Percentiles rank a stretch among this genome's conserved stretches.
Evolutionary conservation across 1,284 basidiomycete genomes (phyloP).

Genomic region (Irpex lacteus): DNA sequence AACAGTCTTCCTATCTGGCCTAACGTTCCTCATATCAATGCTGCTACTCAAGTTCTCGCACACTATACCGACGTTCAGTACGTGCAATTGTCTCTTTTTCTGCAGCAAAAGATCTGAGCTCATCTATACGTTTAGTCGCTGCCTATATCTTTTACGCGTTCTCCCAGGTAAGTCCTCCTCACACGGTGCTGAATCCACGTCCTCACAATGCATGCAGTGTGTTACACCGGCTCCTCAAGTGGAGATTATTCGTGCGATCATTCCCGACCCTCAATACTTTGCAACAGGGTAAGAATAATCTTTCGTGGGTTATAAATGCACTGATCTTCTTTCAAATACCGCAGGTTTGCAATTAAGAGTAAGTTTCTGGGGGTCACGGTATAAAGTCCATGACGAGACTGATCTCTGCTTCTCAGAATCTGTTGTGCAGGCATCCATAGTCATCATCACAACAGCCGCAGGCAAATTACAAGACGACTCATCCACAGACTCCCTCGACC

Average conservation of each 20-base stretch:
- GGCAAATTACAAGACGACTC: slow-evolving; percentile 41
- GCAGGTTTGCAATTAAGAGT: slow-evolving; percentile 42
- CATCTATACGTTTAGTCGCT: slow-evolving; percentile 28
- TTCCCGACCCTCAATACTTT: slow-evolving; percentile 41
- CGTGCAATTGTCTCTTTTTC: slow-evolving; percentile 12
- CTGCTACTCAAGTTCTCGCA: slow-evolving; percentile 40
- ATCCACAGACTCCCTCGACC: slow-evolving; percentile 35
- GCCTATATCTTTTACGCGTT: slow-evolving; percentile 45
- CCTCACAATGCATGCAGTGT: slow-evolving; percentile 21
- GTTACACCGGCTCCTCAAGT: slow-evolving; percentile 45
- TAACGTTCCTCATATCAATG: slow-evolving; percentile 43
- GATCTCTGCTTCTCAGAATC: slow-evolving; percentile 26
- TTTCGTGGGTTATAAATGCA: slow-evolving; percentile 1
- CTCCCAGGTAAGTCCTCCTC: slow-evolving; percentile 31
- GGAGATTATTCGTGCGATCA: slow-evolving; percentile 40
- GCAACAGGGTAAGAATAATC: slow-evolving; percentile 34
- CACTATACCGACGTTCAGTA: slow-evolving; percentile 37
- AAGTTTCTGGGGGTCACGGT: slow-evolving; percentile 8
- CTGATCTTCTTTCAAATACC: background rate
- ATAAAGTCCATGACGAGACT: background rate
- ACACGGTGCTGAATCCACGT: background rate
- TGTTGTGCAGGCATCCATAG: slow-evolving; percentile 42
- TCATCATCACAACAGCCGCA: slow-evolving; percentile 43
- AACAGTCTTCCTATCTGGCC: slow-evolving; percentile 40
- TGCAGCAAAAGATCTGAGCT: background rate